Conservation (phyloP, 176 grass and related monocot species). For the Lolium rigidum region DNA sequence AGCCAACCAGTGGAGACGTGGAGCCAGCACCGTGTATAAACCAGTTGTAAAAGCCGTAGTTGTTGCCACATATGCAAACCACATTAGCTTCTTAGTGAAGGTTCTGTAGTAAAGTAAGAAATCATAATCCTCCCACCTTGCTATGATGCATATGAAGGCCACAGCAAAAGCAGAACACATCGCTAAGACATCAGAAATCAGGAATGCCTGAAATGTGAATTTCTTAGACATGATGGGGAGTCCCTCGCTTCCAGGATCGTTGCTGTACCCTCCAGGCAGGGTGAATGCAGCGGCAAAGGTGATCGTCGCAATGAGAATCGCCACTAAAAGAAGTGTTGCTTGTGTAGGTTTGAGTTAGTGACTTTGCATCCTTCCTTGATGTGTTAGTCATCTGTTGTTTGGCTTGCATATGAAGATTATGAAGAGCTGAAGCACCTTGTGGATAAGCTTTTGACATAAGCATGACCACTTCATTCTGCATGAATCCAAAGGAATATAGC, state of each 20-base stretch:
- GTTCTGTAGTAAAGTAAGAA: conserved; percentile 15
- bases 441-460: conserved; percentile 27
- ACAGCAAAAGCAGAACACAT: conserved; percentile 37
- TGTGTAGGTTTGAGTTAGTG: background rate
- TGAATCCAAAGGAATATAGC: background rate
- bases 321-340: background rate
- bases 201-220: conserved; percentile 18
- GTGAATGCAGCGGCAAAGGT: background rate
- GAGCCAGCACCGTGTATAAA: background rate
- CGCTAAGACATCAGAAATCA: conserved; percentile 27
- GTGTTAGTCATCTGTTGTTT: background rate
- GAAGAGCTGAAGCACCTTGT: background rate
- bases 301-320: background rate
- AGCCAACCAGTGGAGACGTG: background rate
- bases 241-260: background rate
- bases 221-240: conserved; percentile 34
- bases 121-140: conserved; percentile 38
- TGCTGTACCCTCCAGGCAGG: background rate
- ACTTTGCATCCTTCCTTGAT: background rate
- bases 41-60: background rate
- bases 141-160: conserved; percentile 36
- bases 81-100: background rate
- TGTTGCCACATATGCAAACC: background rate
- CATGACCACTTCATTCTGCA: conserved; percentile 45
- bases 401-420: background rate